Conservation (phyloP, 148 eudicot genomes). For the Vaccinium myrtillus region DNA sequence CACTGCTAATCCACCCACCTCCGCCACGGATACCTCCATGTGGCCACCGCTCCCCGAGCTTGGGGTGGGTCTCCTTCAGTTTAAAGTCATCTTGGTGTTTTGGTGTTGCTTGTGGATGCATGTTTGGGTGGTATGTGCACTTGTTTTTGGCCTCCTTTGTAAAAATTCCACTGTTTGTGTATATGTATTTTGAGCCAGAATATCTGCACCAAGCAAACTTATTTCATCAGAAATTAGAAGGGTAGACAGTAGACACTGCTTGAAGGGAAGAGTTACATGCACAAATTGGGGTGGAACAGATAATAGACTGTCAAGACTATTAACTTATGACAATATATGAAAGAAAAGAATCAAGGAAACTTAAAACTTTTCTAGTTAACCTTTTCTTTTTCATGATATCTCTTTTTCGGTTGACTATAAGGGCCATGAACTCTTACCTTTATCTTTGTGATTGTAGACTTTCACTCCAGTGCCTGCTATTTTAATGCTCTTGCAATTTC, state of each 20-base stretch:
- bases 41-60: constrained; percentile 81
- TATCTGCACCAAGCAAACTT: not conserved
- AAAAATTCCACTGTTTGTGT: not conserved
- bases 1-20: constrained; percentile 50
- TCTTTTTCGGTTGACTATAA: not conserved
- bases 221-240: not conserved
- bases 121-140: constrained; percentile 15
- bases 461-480: not conserved
- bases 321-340: not conserved
- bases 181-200: not conserved
- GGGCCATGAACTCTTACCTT: constrained; percentile 16
- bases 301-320: not conserved
- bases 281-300: not conserved
- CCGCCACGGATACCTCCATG: constrained; percentile 78
- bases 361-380: not conserved
- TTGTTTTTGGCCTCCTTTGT: not conserved
- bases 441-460: not conserved
- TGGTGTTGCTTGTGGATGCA: constrained; percentile 31
- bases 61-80: constrained; percentile 67
- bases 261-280: not conserved
- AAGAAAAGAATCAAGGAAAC: not conserved
- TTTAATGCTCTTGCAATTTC: constrained; percentile 2
- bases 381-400: not conserved
- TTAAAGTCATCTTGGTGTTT: constrained; percentile 51
- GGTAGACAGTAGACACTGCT: not conserved